A percentile compares a stretch with the other conserved stretches of the same genome.
Conservation (phyloP, 106 monocot genomes). For the Ottelia alismoides region DNA sequence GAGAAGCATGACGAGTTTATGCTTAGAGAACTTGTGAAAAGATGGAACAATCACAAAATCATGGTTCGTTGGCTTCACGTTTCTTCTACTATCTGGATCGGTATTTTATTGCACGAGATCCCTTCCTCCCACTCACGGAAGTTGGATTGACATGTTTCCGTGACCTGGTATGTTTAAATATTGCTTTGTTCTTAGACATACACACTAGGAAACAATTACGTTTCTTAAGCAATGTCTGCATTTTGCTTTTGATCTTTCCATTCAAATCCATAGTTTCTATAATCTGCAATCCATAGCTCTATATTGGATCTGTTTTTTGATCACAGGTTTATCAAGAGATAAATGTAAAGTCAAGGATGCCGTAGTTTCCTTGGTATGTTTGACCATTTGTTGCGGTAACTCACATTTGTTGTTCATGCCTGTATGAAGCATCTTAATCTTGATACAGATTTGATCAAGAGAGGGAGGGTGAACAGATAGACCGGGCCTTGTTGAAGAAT, state of each 20-base stretch:
- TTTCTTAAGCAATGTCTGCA: too few species aligned
- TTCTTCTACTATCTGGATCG: slow-evolving; percentile 82
- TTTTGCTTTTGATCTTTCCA: too few species aligned
- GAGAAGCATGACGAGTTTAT: slow-evolving; percentile 85
- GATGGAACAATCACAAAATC: slow-evolving; percentile 82
- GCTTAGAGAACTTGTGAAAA: slow-evolving; percentile 62
- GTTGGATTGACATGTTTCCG: slow-evolving; percentile 79
- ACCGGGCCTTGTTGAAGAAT: slow-evolving; percentile 79
- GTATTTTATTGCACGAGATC: slow-evolving; percentile 53
- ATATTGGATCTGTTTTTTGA: too few species aligned
- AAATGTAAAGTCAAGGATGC: slow-evolving; percentile 43
- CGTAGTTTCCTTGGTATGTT: slow-evolving; percentile 70
- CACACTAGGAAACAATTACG: too few species aligned
- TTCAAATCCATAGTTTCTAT: too few species aligned
- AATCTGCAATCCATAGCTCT: too few species aligned
- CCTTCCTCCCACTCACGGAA: slow-evolving; percentile 57
- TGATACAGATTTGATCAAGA: slow-evolving; percentile 72
- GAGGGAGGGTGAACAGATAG: slow-evolving; percentile 86
- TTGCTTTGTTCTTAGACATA: too few species aligned
- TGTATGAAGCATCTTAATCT: too few species aligned
- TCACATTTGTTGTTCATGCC: too few species aligned
- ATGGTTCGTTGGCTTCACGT: slow-evolving; percentile 76
- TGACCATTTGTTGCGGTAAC: too few species aligned
- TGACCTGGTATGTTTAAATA: slow-evolving; percentile 74
- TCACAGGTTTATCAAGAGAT: slow-evolving; percentile 63